Conservation (phyloP, 805 yeast genomes). For the Saccharomycodes ludwigii region DNA sequence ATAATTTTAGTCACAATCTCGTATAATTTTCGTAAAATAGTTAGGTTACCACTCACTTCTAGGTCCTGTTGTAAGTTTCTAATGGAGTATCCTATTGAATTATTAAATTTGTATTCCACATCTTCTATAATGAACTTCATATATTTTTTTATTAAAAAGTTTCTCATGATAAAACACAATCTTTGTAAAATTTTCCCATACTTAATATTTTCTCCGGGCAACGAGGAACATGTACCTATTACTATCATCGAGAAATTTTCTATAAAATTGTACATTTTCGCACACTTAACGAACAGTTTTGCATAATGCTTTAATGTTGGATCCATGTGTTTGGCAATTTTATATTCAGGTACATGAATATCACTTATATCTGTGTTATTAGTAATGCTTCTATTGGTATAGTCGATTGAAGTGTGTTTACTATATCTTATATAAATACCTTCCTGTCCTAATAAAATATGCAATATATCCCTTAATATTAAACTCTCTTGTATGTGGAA, state of each 20-base stretch:
- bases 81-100: conserved; percentile 41
- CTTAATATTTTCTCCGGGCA: conserved; percentile 30
- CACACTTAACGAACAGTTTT: too few relatives aligned
- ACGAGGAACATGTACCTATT: too few relatives aligned
- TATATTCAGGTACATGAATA: conserved; percentile 47
- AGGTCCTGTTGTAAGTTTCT: conserved; percentile 44
- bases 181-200: conserved; percentile 70
- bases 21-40: conserved; percentile 41
- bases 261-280: too few relatives aligned
- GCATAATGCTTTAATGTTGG: conserved; percentile 50
- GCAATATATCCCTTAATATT: conserved; percentile 56
- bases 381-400: too few relatives aligned
- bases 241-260: too few relatives aligned
- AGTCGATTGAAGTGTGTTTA: too few relatives aligned
- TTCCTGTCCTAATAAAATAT: conserved; percentile 59
- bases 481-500: conserved; percentile 57
- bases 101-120: conserved; percentile 42
- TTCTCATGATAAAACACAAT: conserved; percentile 48
- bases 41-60: conserved; percentile 22
- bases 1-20: conserved; percentile 42
- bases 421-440: conserved; percentile 67
- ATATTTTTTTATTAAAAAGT: conserved; percentile 27
- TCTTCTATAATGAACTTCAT: conserved; percentile 24
- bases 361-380: conserved; percentile 47
- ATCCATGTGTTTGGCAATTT: conserved; percentile 61